Percentiles rank a stretch among this genome's conserved stretches.
Conservation (phyloP, 345 rosid genomes). For the Sonneratia alba region DNA sequence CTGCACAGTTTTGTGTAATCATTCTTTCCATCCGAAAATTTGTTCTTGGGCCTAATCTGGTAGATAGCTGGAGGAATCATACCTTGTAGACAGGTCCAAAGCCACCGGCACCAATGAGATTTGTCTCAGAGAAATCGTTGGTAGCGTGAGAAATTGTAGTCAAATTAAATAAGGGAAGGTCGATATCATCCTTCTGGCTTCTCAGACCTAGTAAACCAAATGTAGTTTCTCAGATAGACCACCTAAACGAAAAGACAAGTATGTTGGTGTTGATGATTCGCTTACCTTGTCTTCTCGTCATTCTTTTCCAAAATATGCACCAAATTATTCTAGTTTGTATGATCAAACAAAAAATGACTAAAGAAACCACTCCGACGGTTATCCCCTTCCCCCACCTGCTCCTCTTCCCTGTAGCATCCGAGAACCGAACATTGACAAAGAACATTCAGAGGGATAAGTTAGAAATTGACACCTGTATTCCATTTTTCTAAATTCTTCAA, state of each 20-base stretch:
- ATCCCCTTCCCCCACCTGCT: not conserved
- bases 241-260: not conserved
- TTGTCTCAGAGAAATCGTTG: slow-evolving; percentile 23
- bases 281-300: not conserved
- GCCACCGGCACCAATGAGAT: slow-evolving; percentile 20
- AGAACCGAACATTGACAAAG: not conserved
- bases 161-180: slow-evolving; percentile 27
- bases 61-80: not conserved
- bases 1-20: slow-evolving; percentile 14
- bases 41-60: too few relatives aligned
- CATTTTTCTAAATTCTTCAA: not conserved
- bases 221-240: not conserved
- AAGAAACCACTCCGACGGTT: not conserved
- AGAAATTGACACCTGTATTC: not conserved
- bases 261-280: not conserved
- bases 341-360: not conserved
- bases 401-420: not conserved
- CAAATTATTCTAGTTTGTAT: not conserved
- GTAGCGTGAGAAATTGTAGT: slow-evolving; percentile 16
- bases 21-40: too few relatives aligned
- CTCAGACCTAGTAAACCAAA: not conserved
- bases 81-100: slow-evolving; percentile 26
- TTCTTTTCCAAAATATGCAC: not conserved
- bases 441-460: not conserved
- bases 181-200: slow-evolving; percentile 22